A percentile compares a stretch with the other conserved stretches of the same genome.
phyloP scores from a whole-genome alignment of 2,329 filamentous ascomycete genomes.

The Coniosporium tulheliwenetii region DNA sequence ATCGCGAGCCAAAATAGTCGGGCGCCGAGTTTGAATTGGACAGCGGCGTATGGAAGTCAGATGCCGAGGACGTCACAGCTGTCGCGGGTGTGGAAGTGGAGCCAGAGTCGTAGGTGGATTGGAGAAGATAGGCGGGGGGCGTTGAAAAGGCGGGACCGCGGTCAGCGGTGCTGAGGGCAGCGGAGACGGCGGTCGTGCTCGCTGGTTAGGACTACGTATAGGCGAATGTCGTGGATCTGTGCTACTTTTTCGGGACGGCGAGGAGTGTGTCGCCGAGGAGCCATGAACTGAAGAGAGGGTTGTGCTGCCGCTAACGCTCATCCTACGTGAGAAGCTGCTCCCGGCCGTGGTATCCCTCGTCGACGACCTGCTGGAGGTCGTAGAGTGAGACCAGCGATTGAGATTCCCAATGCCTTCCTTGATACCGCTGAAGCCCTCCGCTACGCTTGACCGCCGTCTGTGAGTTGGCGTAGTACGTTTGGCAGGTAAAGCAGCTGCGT shows the following conservation, averaged over 20 bases:
- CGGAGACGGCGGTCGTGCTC: conserved; percentile 15
- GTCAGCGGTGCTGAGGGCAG: conserved; percentile 11
- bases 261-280: conserved; percentile 16
- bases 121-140: conserved; percentile 13
- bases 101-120: conserved; percentile 2
- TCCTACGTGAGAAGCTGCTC: conserved; percentile 19
- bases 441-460: conserved; percentile 23
- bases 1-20: too few species aligned
- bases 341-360: conserved; percentile 10
- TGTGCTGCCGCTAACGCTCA: conserved; percentile 20
- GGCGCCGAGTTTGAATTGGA: too few species aligned
- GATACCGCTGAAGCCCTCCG: conserved; percentile 20
- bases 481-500: conserved; percentile 9
- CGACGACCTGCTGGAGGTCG: conserved; percentile 31
- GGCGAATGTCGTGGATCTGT: conserved; percentile 18
- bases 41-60: too few species aligned
- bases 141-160: conserved; percentile 1
- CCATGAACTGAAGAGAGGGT: conserved; percentile 19
- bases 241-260: conserved; percentile 14
- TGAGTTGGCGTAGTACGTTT: conserved; percentile 5
- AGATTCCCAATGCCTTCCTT: conserved; percentile 32
- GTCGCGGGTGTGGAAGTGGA: too few species aligned
- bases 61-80: too few species aligned
- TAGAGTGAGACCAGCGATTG: conserved; percentile 44
- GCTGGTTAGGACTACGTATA: conserved; percentile 19